These are phyloP conservation scores for Boletus tomentosulus DNA, from an alignment of 768 basidiomycete genomes.

Conservation along the genomic window DNA sequence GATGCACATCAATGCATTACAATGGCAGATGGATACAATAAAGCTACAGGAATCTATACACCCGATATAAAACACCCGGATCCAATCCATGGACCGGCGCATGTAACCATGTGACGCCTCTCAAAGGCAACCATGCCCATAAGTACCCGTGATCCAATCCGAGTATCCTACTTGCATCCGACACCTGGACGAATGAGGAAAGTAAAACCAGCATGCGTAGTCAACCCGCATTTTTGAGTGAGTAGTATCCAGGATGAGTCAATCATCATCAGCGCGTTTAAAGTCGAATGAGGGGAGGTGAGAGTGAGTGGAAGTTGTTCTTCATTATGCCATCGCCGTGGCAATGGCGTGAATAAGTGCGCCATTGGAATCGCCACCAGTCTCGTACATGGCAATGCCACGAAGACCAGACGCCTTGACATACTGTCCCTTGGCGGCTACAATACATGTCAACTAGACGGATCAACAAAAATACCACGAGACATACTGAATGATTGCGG, in stretches of 20 bases:
- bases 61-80: not conserved
- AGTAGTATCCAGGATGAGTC: constrained; percentile 17
- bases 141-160: not conserved
- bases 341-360: constrained; percentile 33
- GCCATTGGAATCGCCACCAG: constrained; percentile 39
- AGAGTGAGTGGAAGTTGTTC: constrained; percentile 3
- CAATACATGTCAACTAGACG: constrained; percentile 1
- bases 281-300: constrained; percentile 9
- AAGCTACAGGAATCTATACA: not conserved
- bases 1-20: not conserved
- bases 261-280: constrained; percentile 13
- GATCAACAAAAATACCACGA: not conserved
- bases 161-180: constrained; percentile 3
- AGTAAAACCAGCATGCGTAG: not conserved
- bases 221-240: constrained; percentile 8
- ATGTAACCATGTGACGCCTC: constrained; percentile 6
- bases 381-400: constrained; percentile 46
- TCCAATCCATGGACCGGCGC: not conserved
- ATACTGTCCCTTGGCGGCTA: constrained; percentile 42
- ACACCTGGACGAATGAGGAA: constrained; percentile 13
- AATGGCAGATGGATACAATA: constrained; percentile 6
- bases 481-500: constrained; percentile 49
- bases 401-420: constrained; percentile 32
- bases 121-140: constrained; percentile 11
- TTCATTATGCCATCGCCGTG: constrained; percentile 25